Evolutionary conservation across 768 basidiomycete species (phyloP).

Genomic region (Amanita pseudoporphyria): DNA sequence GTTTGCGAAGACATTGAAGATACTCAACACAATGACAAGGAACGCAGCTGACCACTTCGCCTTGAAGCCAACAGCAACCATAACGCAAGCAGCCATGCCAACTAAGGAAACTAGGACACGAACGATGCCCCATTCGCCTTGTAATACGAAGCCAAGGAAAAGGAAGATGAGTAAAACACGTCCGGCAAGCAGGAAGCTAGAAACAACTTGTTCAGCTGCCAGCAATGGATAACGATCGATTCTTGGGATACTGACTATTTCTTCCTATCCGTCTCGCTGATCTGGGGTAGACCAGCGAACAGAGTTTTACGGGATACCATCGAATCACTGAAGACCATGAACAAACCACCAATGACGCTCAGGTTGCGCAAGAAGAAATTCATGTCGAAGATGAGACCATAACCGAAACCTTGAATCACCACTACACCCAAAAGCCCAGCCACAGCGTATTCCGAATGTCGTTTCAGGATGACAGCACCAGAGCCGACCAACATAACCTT

Average conservation of each 20-base stretch:
- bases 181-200: constrained; percentile 92
- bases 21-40: constrained; percentile 81
- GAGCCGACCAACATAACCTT: constrained; percentile 89
- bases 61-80: constrained; percentile 99
- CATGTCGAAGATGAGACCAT: constrained; percentile 98
- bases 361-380: constrained; percentile 99
- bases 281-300: constrained; percentile 83
- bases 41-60: constrained; percentile 98
- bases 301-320: constrained; percentile 79
- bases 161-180: constrained; percentile 98
- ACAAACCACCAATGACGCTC: constrained; percentile 92
- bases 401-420: constrained; percentile 93
- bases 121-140: constrained; percentile 82
- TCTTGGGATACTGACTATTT: constrained; percentile 82
- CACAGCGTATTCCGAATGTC: constrained; percentile 82
- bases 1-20: constrained; percentile 98
- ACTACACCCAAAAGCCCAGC: constrained; percentile 87
- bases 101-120: constrained; percentile 84
- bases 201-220: not conserved
- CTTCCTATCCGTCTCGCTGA: constrained; percentile 93
- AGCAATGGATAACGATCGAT: not conserved
- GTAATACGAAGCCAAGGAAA: constrained; percentile 95
- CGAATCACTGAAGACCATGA: constrained; percentile 98
- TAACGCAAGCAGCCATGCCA: constrained; percentile 85
- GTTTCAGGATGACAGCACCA: constrained; percentile 76